These are phyloP conservation scores for Alnus glutinosa DNA, from an alignment of 306 rosid species.

Conservation along the genomic window DNA sequence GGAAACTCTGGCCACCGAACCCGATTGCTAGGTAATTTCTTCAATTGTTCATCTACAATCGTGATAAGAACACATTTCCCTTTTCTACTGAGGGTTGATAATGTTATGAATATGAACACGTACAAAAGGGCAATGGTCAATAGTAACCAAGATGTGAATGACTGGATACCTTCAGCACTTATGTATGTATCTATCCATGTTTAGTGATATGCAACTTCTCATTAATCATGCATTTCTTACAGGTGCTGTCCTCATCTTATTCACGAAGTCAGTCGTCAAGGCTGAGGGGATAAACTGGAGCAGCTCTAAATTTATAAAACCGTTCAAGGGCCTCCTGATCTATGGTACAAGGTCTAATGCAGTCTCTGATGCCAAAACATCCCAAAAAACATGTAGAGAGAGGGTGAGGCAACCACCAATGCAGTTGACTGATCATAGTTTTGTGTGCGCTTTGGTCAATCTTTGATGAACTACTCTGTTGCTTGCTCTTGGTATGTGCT, in stretches of 20 bases:
- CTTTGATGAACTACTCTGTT: background rate
- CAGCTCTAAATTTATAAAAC: background rate
- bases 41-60: background rate
- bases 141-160: background rate
- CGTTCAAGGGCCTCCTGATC: background rate
- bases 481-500: background rate
- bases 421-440: background rate
- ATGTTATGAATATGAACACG: background rate
- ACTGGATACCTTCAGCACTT: background rate
- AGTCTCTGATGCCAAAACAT: background rate
- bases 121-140: background rate
- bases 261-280: constrained; percentile 50
- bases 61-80: background rate
- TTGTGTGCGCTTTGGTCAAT: background rate
- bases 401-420: background rate
- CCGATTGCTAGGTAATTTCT: background rate
- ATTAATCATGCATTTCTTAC: constrained; percentile 20
- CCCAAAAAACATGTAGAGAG: constrained; percentile 16
- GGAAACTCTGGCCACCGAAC: background rate
- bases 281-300: constrained; percentile 44
- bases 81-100: background rate
- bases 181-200: background rate
- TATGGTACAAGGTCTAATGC: background rate
- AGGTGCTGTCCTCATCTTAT: constrained; percentile 85
- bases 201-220: background rate